Evolutionary conservation across 83 land plant genomes (phyloP), one percentile per base, ranked within the genome.

Genomic region (Picea mariana): DNA sequence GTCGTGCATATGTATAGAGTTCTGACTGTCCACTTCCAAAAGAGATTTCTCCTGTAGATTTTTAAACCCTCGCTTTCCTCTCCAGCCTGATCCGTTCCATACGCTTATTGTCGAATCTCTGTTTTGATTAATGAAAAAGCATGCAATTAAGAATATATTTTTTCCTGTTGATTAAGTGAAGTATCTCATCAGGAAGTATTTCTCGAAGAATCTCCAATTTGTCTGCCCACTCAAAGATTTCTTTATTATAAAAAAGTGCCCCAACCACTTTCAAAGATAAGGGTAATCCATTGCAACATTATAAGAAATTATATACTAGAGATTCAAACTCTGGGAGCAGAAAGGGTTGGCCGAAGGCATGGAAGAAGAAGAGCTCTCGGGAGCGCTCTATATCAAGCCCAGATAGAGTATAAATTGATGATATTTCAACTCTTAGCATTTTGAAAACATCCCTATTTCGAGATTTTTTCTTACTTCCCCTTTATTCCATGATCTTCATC

Each of bases 1-100:
- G 24, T 78, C 79, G 63, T 78, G 79, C 79, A 78, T 78, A 5
- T 34, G 27, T 52, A 78, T 55, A 15, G 9, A 23, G 27, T 58
- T 78, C 63, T 0, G 20, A 52, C 23, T 1, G 42, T 78, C 47
- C 18, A 69, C 31, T 69, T 69, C 75, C 3, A 69, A 17, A 6
- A 69, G 75, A 5, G n/a, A 69, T 34, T 69, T 69, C 16, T 69
- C 20, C 42, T 69, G 42, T 31, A 69, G 75, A 18, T 34, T 69
- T 20, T 31, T 20, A 16, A 69, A 40, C 15, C 75, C 38, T 47
- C 38, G 42, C 20, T 31, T 26, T 31, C 75, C 34, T 5, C 75
- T 69, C 42, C 75, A 69, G 1, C 75, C 75, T 38, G 75, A 69
- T 0, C 47, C 75, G 38, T 69, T 20, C 75, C 75, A 69, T 38